Percentiles rank a stretch among this genome's conserved stretches.
Conservation (phyloP, 148 eudicot species). For the Camellia sinensis region DNA sequence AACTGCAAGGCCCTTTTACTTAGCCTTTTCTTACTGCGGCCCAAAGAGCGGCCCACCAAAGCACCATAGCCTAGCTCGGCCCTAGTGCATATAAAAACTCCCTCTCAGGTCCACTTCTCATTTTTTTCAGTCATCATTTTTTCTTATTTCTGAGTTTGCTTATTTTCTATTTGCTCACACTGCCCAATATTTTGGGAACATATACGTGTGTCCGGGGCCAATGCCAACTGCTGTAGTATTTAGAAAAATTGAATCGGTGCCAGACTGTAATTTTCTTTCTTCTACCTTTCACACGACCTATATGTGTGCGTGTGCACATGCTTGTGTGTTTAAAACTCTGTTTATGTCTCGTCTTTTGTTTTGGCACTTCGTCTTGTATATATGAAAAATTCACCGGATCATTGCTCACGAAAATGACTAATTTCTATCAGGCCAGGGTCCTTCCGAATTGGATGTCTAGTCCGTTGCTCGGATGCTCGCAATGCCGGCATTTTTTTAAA, state of each 20-base stretch:
- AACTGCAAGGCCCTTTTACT: too few species aligned
- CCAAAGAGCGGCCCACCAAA: too few species aligned
- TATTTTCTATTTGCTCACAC: not conserved
- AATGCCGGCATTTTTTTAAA: too few species aligned
- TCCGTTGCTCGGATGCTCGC: too few species aligned
- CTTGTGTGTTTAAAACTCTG: too few species aligned
- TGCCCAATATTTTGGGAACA: not conserved
- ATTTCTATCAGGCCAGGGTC: too few species aligned
- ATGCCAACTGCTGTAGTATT: not conserved
- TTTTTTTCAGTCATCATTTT: not conserved
- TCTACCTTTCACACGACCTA: not conserved
- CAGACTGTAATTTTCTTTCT: not conserved
- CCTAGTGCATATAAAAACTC: too few species aligned
- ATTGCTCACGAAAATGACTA: too few species aligned
- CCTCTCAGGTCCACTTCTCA: slow-evolving; percentile 34
- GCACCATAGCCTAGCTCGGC: too few species aligned
- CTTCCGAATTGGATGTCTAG: too few species aligned
- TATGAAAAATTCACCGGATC: too few species aligned
- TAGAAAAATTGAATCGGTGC: not conserved
- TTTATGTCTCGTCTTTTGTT: not conserved
- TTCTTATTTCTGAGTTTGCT: not conserved
- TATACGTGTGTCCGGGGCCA: not conserved
- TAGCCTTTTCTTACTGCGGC: too few species aligned
- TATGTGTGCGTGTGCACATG: not conserved
- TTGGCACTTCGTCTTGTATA: not conserved